Evolutionary conservation across 306 rosid species (phyloP).

Genomic region (Inga oerstediana): DNA sequence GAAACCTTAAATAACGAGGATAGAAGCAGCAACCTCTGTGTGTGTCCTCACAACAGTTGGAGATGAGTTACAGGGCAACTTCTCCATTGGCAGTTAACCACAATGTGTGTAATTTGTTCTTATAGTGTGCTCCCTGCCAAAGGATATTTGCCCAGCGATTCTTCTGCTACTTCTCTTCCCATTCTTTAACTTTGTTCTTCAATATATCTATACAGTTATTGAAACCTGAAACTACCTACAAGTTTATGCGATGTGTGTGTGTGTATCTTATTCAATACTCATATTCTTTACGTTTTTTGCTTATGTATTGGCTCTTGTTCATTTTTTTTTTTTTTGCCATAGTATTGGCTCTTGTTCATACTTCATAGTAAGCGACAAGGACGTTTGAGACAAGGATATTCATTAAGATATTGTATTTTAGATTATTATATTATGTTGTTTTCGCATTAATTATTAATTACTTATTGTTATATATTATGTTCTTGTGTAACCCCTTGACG

Average conservation of each 20-base stretch:
- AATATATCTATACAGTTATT: background rate
- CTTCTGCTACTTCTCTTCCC: constrained; percentile 33
- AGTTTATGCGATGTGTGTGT: background rate
- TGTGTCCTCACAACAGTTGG: constrained; percentile 32
- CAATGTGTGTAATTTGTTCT: background rate
- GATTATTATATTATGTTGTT: background rate
- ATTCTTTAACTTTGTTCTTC: background rate
- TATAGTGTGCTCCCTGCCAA: constrained; percentile 53
- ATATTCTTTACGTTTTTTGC: no score
- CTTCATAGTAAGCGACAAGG: background rate
- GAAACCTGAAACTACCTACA: background rate
- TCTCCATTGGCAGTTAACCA: constrained; percentile 66
- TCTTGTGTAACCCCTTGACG: background rate
- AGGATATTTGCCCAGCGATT: constrained; percentile 79
- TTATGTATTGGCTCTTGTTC: no score
- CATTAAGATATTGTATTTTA: background rate
- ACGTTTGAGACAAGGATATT: background rate
- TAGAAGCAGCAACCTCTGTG: background rate
- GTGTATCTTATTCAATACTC: background rate
- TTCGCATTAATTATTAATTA: no score
- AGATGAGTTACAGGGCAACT: constrained; percentile 63
- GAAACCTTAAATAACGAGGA: constrained; percentile 32
- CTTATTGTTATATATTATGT: background rate
- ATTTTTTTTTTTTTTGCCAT: no score
- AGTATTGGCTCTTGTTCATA: background rate